A percentile compares a stretch with the other conserved stretches of the same genome.
phyloP scores from a whole-genome alignment of 2,329 filamentous ascomycete genomes.

The Byssothecium circinans region DNA sequence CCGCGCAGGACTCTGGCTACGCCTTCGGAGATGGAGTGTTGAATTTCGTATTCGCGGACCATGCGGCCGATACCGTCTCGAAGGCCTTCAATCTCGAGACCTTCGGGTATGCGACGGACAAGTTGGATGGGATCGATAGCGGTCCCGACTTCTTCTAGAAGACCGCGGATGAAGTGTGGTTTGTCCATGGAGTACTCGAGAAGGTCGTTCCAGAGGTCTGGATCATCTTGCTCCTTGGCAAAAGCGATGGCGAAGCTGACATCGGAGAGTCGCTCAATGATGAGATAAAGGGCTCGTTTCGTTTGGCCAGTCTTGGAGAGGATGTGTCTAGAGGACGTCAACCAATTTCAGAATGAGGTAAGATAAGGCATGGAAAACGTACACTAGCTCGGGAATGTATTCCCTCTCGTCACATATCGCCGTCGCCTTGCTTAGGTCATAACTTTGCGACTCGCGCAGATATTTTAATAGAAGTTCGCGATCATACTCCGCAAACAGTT shows the following conservation, averaged over 20 bases:
- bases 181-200: slow-evolving; percentile 98
- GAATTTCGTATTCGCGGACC: slow-evolving; percentile 94
- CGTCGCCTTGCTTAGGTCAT: slow-evolving; percentile 80
- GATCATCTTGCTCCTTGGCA: slow-evolving; percentile 88
- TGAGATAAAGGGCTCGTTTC: slow-evolving; percentile 86
- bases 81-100: slow-evolving; percentile 87
- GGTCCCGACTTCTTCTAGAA: slow-evolving; percentile 92
- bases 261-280: slow-evolving; percentile 89
- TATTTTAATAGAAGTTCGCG: slow-evolving; percentile 82
- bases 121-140: slow-evolving; percentile 90
- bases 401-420: slow-evolving; percentile 76
- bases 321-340: slow-evolving; percentile 60
- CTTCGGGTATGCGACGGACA: slow-evolving; percentile 86
- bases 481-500: slow-evolving; percentile 84
- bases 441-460: slow-evolving; percentile 79
- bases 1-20: slow-evolving; percentile 84
- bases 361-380: slow-evolving; percentile 21
- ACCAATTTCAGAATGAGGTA: background rate
- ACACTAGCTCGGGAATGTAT: slow-evolving; percentile 88
- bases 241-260: slow-evolving; percentile 93
- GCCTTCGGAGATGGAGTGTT: slow-evolving; percentile 87
- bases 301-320: slow-evolving; percentile 94
- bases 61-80: slow-evolving; percentile 86
- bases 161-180: slow-evolving; percentile 85
- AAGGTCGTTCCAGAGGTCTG: slow-evolving; percentile 92